These are phyloP conservation scores for Huntiella decipiens DNA, from an alignment of 2,329 filamentous ascomycete genomes.

Conservation along the genomic window DNA sequence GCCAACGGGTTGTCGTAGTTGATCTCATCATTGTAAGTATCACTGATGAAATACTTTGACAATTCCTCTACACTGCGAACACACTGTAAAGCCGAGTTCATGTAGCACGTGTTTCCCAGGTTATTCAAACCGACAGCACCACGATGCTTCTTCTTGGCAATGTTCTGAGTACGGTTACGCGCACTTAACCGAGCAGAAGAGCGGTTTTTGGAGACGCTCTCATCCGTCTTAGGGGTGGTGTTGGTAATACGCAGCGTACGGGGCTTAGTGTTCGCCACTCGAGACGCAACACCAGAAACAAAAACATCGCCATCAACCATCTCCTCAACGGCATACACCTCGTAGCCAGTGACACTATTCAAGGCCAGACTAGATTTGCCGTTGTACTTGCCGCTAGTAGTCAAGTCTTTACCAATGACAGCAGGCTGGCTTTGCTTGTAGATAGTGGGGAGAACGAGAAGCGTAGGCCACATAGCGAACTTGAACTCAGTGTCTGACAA, in stretches of 20 bases:
- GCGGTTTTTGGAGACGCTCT: slow-evolving; percentile 43
- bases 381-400: slow-evolving; percentile 57
- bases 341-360: slow-evolving; percentile 50
- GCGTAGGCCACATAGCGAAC: slow-evolving; percentile 3
- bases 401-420: slow-evolving; percentile 37
- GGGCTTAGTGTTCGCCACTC: slow-evolving; percentile 1
- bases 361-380: slow-evolving; percentile 47
- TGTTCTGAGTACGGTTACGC: slow-evolving; percentile 50
- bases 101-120: slow-evolving; percentile 94
- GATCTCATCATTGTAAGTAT: slow-evolving; percentile 58
- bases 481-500: slow-evolving; percentile 22
- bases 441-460: slow-evolving; percentile 4
- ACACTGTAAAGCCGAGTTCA: slow-evolving; percentile 95
- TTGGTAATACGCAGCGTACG: slow-evolving; percentile 12
- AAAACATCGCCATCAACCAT: slow-evolving; percentile 39
- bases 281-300: slow-evolving; percentile 19
- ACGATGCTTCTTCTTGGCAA: slow-evolving; percentile 47
- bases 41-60: slow-evolving; percentile 70
- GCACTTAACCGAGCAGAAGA: slow-evolving; percentile 40
- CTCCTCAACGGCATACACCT: slow-evolving; percentile 72
- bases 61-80: slow-evolving; percentile 85
- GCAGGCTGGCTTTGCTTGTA: slow-evolving; percentile 10
- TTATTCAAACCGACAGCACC: slow-evolving; percentile 77
- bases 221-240: slow-evolving; percentile 3
- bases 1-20: slow-evolving; percentile 74